Conservation (phyloP, 176 grass and related monocot genomes). For the Musa itinerans region DNA sequence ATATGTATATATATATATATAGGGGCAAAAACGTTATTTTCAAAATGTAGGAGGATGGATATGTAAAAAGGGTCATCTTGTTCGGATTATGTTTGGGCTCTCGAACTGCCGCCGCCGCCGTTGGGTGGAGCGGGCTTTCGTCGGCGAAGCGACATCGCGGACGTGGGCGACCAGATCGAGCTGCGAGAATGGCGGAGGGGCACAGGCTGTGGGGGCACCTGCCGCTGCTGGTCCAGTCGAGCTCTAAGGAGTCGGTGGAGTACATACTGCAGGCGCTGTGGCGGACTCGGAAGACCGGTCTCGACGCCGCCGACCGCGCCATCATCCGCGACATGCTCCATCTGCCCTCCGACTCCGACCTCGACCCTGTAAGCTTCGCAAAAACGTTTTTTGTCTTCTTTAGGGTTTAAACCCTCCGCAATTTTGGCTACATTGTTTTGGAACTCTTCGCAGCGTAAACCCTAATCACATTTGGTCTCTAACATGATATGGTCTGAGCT, state of each 20-base stretch:
- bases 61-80: too few species aligned
- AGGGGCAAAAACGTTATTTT: too few species aligned
- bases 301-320: constrained; percentile 81
- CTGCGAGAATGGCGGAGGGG: constrained; percentile 1
- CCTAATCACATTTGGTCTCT: too few species aligned
- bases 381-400: not conserved
- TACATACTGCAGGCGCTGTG: constrained; percentile 89
- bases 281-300: constrained; percentile 78
- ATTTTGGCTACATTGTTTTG: not conserved
- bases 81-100: too few species aligned
- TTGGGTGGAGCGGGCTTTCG: not conserved
- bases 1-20: too few species aligned
- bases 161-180: not conserved
- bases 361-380: constrained; percentile 49
- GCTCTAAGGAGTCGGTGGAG: constrained; percentile 85
- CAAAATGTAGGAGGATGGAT: too few species aligned
- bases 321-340: constrained; percentile 66
- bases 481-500: too few species aligned
- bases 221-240: constrained; percentile 52
- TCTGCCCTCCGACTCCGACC: constrained; percentile 51
- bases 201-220: constrained; percentile 68
- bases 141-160: not conserved
- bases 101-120: too few species aligned
- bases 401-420: not conserved
- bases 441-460: too few species aligned